A percentile compares a stretch with the other conserved stretches of the same genome.
Conservation (phyloP, 2,329 filamentous ascomycete species). For the Scortechinia acanthostroma region DNA sequence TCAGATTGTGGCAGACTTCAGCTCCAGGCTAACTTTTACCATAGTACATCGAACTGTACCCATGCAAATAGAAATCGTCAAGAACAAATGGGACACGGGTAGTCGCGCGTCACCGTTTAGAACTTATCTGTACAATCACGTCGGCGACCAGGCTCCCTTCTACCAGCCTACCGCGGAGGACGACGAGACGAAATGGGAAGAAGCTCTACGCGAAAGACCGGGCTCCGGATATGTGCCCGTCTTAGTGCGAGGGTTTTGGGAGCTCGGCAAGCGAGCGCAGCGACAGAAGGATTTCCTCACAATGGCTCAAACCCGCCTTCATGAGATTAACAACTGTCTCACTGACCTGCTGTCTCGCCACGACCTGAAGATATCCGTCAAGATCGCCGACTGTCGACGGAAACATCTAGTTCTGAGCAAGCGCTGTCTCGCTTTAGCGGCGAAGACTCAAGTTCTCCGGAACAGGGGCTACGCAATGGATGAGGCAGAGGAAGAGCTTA, state of each 20-base stretch:
- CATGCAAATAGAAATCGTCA: constrained; percentile 52
- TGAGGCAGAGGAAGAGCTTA: constrained; percentile 52
- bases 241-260: constrained; percentile 49
- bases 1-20: constrained; percentile 7
- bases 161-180: constrained; percentile 49
- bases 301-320: constrained; percentile 46
- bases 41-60: constrained; percentile 50
- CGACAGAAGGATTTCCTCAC: constrained; percentile 48
- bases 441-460: constrained; percentile 55
- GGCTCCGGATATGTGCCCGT: constrained; percentile 48
- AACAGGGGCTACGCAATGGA: constrained; percentile 62
- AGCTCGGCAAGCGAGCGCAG: constrained; percentile 46
- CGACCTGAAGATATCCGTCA: constrained; percentile 48
- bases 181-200: constrained; percentile 56
- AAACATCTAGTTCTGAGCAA: constrained; percentile 52
- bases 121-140: constrained; percentile 56
- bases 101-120: constrained; percentile 43
- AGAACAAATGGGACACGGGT: constrained; percentile 50
- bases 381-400: constrained; percentile 47
- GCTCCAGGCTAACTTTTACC: constrained; percentile 1
- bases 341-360: constrained; percentile 49
- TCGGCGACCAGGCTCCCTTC: constrained; percentile 52
- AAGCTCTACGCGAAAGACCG: constrained; percentile 52
- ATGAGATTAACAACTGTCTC: constrained; percentile 60
- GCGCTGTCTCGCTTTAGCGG: constrained; percentile 50